Base-by-base conservation (phyloP, 192 early-diverging fungal genomes). In the Podila verticillata region DNA sequence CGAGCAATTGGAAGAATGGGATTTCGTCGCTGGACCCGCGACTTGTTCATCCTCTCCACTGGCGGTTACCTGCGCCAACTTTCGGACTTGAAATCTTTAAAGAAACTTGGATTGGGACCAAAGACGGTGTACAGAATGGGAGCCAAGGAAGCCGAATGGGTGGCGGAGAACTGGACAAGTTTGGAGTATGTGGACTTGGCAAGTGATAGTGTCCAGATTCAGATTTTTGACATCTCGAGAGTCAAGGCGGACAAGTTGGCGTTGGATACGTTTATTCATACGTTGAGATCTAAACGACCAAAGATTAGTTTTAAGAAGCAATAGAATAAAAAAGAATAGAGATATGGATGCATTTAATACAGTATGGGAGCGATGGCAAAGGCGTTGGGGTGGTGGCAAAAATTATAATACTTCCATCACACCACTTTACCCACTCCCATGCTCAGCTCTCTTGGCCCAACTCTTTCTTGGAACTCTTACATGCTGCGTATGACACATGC, bases 191-290 rank as follows among this genome's bases (percentile, higher is more conserved):
- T 66, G 48, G 64, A 66, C 49, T 56, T 66, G 64, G 19, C 49
- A 0, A 56, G 64, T 7, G 20, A 56, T 34, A 35, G 32, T 22
- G 54, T 66, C 49, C 32, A 1, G 9, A 12, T 66, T 66, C 49
- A 66, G 12, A 66, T 66, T 35, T 8, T 54, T 48, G 64, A 66
- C 9, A 66, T 66, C 64, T 56, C 64, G n/a, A 66, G 64, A 66
- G 49, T 66, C 64, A 66, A 66, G 49, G 31, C 64, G 32, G 64
- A 66, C 22, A 66, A 66, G 64, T 24, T 66, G 49, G 64, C 64
- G 10, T 56, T 66, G n/a, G 64, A 66, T 56, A 66, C 64, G n/a
- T 66, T 66, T 35, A 66, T 66, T 66, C 64, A 66, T 22, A 66
- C 64, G 1, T 56, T 66, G 64, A 29, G 64, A 54, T 66, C 64